phyloP scores from a whole-genome alignment of 352 stramenopile species.

The Globisporangium viniferum region DNA sequence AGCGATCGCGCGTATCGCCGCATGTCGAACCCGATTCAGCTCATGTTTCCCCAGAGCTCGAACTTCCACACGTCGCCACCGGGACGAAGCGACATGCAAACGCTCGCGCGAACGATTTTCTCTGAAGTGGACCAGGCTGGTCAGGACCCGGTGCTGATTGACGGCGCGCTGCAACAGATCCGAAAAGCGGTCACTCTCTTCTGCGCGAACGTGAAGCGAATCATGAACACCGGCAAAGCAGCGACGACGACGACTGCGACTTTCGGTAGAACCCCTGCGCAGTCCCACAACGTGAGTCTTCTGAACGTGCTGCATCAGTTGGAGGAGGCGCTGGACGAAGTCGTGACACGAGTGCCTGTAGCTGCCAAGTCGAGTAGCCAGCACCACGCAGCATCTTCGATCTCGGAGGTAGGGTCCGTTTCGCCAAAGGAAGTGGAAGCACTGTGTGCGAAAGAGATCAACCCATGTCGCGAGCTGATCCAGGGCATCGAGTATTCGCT shows the following conservation, averaged over 20 bases:
- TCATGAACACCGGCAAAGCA: conserved; percentile 64
- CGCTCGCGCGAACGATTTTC: conserved; percentile 69
- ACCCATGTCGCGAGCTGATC: conserved; percentile 48
- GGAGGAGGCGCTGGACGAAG: conserved; percentile 56
- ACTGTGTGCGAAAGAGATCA: conserved; percentile 34
- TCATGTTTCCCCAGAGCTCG: conserved; percentile 86
- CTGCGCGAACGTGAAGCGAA: conserved; percentile 63
- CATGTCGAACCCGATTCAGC: conserved; percentile 73
- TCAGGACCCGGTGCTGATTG: conserved; percentile 51
- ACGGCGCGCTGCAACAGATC: conserved; percentile 60
- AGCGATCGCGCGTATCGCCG: conserved; percentile 57
- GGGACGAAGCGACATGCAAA: conserved; percentile 81
- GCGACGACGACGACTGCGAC: conserved; percentile 44
- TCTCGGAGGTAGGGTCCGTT: neutral
- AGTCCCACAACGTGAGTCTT: conserved; percentile 79
- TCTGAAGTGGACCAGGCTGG: conserved; percentile 65
- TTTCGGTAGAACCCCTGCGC: conserved; percentile 52
- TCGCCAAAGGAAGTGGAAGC: conserved; percentile 39
- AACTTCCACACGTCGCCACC: conserved; percentile 82
- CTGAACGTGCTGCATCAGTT: conserved; percentile 68
- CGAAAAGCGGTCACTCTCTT: conserved; percentile 65
- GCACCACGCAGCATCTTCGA: neutral
- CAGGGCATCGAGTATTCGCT: conserved; percentile 55
- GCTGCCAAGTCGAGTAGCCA: conserved; percentile 11
- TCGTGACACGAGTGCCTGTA: conserved; percentile 39